These are phyloP conservation scores for Blumeria graminis DNA, from an alignment of 2,329 filamentous ascomycete genomes.

Conservation along the genomic window DNA sequence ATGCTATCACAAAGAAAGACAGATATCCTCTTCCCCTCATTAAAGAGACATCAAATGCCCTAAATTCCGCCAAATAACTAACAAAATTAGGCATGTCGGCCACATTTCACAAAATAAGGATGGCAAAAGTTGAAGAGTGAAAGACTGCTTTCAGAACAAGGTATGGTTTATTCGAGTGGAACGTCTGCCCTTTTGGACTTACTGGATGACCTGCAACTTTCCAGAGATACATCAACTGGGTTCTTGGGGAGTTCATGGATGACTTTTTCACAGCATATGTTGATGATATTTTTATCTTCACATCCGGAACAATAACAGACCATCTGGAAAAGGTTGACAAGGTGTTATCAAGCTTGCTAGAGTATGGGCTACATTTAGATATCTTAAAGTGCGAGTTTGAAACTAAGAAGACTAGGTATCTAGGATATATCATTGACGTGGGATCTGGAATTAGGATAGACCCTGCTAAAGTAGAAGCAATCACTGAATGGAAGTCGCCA, in stretches of 20 bases:
- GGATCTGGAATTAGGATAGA: neutral
- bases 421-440: neutral
- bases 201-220: neutral
- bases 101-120: neutral
- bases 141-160: neutral
- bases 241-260: no score
- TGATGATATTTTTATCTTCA: no score
- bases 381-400: neutral
- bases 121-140: neutral
- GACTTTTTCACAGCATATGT: no score
- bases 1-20: neutral
- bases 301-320: no score
- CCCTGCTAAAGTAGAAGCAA: neutral
- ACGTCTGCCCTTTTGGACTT: slow-evolving; percentile 2
- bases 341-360: no score
- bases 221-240: slow-evolving; percentile 1
- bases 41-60: neutral
- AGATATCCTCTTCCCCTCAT: neutral
- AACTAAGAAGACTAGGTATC: neutral
- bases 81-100: neutral
- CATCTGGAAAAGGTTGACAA: no score
- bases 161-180: neutral
- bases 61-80: neutral
- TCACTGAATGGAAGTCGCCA: neutral
- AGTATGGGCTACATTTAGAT: neutral